These are phyloP conservation scores for Collybiopsis luxurians DNA, from an alignment of 768 basidiomycete genomes.

Conservation along the genomic window DNA sequence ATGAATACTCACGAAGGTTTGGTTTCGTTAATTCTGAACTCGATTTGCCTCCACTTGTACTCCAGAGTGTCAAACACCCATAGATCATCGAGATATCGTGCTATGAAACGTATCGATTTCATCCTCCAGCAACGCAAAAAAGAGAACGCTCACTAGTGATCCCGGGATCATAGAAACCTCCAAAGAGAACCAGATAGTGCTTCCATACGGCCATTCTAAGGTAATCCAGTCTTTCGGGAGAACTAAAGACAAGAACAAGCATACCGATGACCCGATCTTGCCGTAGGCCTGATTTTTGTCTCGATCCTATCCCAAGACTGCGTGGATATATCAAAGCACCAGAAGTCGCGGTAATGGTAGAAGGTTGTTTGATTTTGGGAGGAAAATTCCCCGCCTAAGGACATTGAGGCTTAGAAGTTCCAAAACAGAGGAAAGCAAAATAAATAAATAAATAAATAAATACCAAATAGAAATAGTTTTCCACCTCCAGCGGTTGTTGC, in stretches of 20 bases:
- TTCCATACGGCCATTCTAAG: conserved; percentile 87
- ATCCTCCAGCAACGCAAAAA: background rate
- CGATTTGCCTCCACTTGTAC: conserved; percentile 81
- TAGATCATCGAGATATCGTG: conserved; percentile 78
- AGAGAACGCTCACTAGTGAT: conserved; percentile 56
- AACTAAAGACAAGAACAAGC: conserved; percentile 13
- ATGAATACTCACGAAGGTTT: conserved; percentile 61
- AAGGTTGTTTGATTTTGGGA: conserved; percentile 80
- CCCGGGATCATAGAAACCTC: conserved; percentile 89
- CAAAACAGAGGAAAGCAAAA: background rate
- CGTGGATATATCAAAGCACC: conserved; percentile 78
- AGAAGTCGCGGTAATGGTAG: conserved; percentile 88
- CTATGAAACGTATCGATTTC: conserved; percentile 30
- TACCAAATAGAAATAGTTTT: conserved; percentile 81
- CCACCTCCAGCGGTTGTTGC: conserved; percentile 77
- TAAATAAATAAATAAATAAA: background rate
- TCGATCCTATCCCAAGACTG: conserved; percentile 89
- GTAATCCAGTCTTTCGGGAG: background rate
- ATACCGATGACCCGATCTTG: conserved; percentile 81
- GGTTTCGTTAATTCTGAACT: conserved; percentile 66
- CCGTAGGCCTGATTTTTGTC: conserved; percentile 75
- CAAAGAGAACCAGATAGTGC: conserved; percentile 82
- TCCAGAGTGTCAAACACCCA: conserved; percentile 87
- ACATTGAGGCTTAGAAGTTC: background rate
- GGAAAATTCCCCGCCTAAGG: conserved; percentile 87